These are phyloP conservation scores for Lophiotrema nucula DNA, from an alignment of 495 filamentous ascomycete species.

Conservation along the genomic window DNA sequence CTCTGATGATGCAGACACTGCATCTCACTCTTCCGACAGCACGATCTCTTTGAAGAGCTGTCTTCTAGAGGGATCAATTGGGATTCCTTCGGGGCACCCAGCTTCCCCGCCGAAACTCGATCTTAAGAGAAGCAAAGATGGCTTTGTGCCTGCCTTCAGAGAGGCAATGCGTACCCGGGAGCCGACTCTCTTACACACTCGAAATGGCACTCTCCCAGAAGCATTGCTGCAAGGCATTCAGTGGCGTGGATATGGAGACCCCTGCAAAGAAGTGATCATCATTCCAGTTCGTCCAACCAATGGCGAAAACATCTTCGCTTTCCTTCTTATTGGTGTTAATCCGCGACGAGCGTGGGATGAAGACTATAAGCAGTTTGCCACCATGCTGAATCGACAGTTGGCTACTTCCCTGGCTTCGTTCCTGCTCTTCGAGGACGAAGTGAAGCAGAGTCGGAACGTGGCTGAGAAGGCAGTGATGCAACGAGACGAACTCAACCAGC, in stretches of 20 bases:
- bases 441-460: conserved; percentile 13
- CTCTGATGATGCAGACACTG: conserved; percentile 28
- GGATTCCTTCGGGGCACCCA: conserved; percentile 25
- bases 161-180: conserved; percentile 25
- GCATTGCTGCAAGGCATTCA: conserved; percentile 41
- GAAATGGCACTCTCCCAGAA: conserved; percentile 23
- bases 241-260: conserved; percentile 41
- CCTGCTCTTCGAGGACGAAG: conserved; percentile 32
- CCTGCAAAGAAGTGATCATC: conserved; percentile 39
- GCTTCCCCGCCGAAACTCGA: conserved; percentile 24
- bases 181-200: conserved; percentile 19
- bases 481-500: conserved; percentile 19
- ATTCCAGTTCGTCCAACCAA: conserved; percentile 40
- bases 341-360: conserved; percentile 45
- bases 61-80: conserved; percentile 30
- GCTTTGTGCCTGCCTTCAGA: conserved; percentile 28
- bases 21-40: conserved; percentile 19
- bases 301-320: conserved; percentile 42
- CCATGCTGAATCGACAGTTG: conserved; percentile 26
- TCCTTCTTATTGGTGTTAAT: conserved; percentile 49
- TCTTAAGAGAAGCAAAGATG: conserved; percentile 27
- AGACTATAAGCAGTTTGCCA: conserved; percentile 36
- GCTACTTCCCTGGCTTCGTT: conserved; percentile 32
- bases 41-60: conserved; percentile 21
- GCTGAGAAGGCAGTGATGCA: conserved; percentile 19